phyloP scores from a whole-genome alignment of 352 stramenopile genomes.

The Phytophthora cactorum region DNA sequence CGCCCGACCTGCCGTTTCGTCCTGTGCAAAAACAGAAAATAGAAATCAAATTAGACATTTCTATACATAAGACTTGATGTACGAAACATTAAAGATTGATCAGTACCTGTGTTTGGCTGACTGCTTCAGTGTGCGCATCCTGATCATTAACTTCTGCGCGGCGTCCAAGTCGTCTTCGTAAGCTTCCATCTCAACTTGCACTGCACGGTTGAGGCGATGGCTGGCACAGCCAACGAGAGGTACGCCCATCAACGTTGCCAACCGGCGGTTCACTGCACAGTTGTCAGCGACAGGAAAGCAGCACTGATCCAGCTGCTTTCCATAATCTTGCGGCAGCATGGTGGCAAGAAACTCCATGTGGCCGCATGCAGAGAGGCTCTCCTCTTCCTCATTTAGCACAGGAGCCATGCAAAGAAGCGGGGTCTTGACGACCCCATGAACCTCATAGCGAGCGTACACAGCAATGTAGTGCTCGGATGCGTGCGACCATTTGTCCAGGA shows the following conservation, averaged over 20 bases:
- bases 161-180: background rate
- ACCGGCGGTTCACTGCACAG: background rate
- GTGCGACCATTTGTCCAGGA: background rate
- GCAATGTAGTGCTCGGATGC: background rate
- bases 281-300: background rate
- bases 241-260: background rate
- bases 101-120: background rate
- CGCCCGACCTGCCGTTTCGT: background rate
- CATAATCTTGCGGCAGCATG: background rate
- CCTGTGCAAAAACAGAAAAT: background rate
- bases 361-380: background rate
- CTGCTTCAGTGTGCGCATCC: background rate
- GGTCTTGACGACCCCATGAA: background rate
- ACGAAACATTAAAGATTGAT: background rate
- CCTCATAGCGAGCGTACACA: background rate
- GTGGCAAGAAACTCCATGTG: background rate
- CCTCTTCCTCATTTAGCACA: background rate
- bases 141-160: background rate
- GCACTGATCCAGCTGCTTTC: background rate
- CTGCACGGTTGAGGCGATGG: background rate
- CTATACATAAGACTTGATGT: too few species aligned
- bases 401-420: background rate
- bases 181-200: background rate
- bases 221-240: background rate
- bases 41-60: too few species aligned